Base-by-base conservation (phyloP, 2,329 filamentous ascomycete genomes). In the Stemphylium vesicarium region DNA sequence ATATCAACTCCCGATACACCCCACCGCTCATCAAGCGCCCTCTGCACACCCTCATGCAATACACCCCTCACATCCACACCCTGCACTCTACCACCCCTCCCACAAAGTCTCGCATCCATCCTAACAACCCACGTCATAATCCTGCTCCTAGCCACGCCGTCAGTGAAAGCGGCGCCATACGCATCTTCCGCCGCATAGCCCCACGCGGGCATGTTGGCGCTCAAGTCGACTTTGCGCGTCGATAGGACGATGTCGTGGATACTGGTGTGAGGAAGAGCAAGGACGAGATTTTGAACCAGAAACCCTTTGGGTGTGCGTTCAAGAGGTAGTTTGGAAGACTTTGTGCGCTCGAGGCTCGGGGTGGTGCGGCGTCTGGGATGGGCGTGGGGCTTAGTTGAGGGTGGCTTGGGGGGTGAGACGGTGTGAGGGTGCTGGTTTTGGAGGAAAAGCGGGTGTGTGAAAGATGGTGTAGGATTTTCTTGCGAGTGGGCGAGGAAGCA, bases 271-370 rank as follows among this genome's bases (percentile, higher is more conserved):
- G 22, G 22, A 24, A 24, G 22, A 24, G 26, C 26, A 29, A 29
- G 7, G 7, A 59, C 24, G 4, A 72, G 6, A 18, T 66, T 47
- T 10, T 76, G 73, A n/a, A 62, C 64, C 2, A 59, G 59, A 29
- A 53, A 59, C 8, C 65, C 67, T 4, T 53, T 45, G 1, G 77
- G 76, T 4, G 68, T 68, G 7, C 69, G 70, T 53, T 80, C 76
- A 5, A 80, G 72, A 0, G 76, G 74, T 0, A 80, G 63, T 9
- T 55, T 66, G 1, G 71, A 73, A 1, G 77, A 77, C 41, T 72
- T 76, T 4, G 65, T 72, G 4, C 73, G 70, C 11, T 62, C 49
- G 26, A 29, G 26, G 10, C 3, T 29, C 8, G 10, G 8, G n/a
- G 53, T 56, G 4, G 46, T 59, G 44, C 54, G 49, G 16, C 31